Conservation (phyloP, 2,329 filamentous ascomycete genomes). For the Helotiales sp. region DNA sequence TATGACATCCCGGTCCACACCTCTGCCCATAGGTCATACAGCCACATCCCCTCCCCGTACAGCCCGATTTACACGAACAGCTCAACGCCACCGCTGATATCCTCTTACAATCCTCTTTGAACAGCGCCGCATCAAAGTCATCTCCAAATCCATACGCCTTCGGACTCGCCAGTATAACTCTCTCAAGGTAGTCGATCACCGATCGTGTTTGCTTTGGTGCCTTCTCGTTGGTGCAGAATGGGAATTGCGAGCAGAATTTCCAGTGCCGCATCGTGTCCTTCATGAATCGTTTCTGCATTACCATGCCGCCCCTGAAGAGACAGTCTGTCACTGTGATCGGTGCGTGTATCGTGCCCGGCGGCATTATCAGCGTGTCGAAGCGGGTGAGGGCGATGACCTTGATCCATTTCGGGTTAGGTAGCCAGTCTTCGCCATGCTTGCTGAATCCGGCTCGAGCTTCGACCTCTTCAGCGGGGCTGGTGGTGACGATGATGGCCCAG, state of each 20-base stretch:
- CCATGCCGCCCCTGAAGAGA: slow-evolving; percentile 27
- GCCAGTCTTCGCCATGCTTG: slow-evolving; percentile 17
- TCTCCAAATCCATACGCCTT: slow-evolving; percentile 17
- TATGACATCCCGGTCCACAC: slow-evolving; percentile 22
- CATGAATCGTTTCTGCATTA: slow-evolving; percentile 23
- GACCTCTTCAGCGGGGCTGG: slow-evolving; percentile 11
- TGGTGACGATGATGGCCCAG: slow-evolving; percentile 23
- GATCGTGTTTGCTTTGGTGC: slow-evolving; percentile 19
- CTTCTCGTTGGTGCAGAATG: slow-evolving; percentile 23
- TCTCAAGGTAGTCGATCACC: slow-evolving; percentile 21
- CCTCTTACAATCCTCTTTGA: slow-evolving; percentile 22
- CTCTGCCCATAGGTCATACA: slow-evolving; percentile 22
- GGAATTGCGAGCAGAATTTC: slow-evolving; percentile 20
- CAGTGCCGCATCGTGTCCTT: slow-evolving; percentile 16
- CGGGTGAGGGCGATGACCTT: slow-evolving; percentile 18
- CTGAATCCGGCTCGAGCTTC: slow-evolving; percentile 18
- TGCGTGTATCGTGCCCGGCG: slow-evolving; percentile 26
- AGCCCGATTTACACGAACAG: slow-evolving; percentile 21
- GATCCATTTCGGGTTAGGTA: slow-evolving; percentile 18
- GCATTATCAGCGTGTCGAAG: slow-evolving; percentile 27
- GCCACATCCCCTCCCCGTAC: slow-evolving; percentile 19
- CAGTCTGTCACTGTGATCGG: slow-evolving; percentile 28
- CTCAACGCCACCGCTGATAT: slow-evolving; percentile 14
- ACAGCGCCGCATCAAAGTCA: background rate
- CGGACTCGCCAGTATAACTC: slow-evolving; percentile 9